A percentile compares a stretch with the other conserved stretches of the same genome.
Conservation (phyloP, 305 asterid genomes). For the Coffea humblotiana region DNA sequence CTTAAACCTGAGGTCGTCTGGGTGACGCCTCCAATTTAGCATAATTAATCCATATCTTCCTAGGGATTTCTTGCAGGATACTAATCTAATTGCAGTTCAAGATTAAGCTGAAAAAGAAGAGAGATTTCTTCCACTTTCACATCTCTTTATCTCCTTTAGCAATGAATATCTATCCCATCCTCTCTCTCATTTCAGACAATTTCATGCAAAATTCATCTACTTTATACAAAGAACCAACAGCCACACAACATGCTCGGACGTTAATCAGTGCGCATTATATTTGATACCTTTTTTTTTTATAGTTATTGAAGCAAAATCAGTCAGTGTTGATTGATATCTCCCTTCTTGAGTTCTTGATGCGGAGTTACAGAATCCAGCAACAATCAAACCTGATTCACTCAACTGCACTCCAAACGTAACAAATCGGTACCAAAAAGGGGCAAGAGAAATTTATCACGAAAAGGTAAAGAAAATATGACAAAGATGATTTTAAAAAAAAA, state of each 20-base stretch:
- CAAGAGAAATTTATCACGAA: not conserved
- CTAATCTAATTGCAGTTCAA: not conserved
- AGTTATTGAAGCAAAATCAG: not conserved
- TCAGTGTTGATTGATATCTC: not conserved
- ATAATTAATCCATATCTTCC: not conserved
- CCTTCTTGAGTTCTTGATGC: not conserved
- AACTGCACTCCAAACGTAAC: slow-evolving; percentile 22
- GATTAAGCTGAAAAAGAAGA: not conserved
- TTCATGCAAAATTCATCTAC: not conserved
- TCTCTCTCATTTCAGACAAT: not conserved
- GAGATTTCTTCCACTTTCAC: not conserved
- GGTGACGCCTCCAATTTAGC: not conserved
- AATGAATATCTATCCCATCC: not conserved
- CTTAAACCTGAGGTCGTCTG: not conserved
- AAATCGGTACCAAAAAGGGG: not conserved
- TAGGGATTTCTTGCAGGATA: not conserved
- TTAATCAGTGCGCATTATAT: not conserved
- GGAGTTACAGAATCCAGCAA: slow-evolving; percentile 5
- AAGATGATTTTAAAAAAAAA: not conserved
- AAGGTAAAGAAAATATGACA: not conserved
- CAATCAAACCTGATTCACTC: slow-evolving; percentile 8
- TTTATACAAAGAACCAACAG: too few species aligned
- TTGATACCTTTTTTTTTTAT: not conserved
- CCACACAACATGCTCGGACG: not conserved
- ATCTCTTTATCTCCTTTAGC: not conserved